phyloP scores from a whole-genome alignment of 1,284 basidiomycete species.

The Sporisorium graminicola region DNA sequence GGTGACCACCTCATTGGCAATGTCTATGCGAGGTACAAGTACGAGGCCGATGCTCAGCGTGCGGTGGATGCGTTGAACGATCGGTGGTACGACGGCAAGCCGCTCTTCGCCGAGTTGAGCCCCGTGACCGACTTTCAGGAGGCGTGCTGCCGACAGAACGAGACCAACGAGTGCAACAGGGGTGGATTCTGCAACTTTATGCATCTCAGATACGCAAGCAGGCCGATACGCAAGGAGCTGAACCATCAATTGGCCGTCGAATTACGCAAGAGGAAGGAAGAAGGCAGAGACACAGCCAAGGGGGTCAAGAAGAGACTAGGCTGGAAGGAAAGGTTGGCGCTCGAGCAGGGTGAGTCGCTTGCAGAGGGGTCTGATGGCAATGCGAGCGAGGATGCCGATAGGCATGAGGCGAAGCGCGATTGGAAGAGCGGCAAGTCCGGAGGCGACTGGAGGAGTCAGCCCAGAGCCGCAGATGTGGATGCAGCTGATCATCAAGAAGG shows the following conservation, averaged over 20 bases:
- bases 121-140: constrained; percentile 99
- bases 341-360: constrained; percentile 29
- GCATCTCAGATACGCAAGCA: constrained; percentile 76
- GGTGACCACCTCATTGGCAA: constrained; percentile 99
- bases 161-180: constrained; percentile 76
- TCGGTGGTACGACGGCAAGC: constrained; percentile 96
- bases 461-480: constrained; percentile 9
- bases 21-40: constrained; percentile 97
- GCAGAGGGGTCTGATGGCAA: neutral
- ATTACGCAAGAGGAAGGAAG: constrained; percentile 42
- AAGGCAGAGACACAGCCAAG: constrained; percentile 25
- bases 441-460: constrained; percentile 40
- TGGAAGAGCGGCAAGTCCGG: constrained; percentile 35
- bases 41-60: constrained; percentile 95
- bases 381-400: neutral
- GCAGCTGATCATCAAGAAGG: neutral
- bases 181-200: constrained; percentile 94
- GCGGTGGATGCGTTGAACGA: constrained; percentile 94
- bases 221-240: constrained; percentile 53
- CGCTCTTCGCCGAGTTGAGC: constrained; percentile 96
- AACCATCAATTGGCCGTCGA: constrained; percentile 65
- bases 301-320: constrained; percentile 31
- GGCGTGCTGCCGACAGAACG: constrained; percentile 90
- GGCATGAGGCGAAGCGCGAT: constrained; percentile 8
- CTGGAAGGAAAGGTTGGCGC: constrained; percentile 47